A percentile compares a stretch with the other conserved stretches of the same genome.
These are phyloP conservation scores for Rhodotorula paludigena DNA, from an alignment of 768 basidiomycete genomes.

Conservation along the genomic window DNA sequence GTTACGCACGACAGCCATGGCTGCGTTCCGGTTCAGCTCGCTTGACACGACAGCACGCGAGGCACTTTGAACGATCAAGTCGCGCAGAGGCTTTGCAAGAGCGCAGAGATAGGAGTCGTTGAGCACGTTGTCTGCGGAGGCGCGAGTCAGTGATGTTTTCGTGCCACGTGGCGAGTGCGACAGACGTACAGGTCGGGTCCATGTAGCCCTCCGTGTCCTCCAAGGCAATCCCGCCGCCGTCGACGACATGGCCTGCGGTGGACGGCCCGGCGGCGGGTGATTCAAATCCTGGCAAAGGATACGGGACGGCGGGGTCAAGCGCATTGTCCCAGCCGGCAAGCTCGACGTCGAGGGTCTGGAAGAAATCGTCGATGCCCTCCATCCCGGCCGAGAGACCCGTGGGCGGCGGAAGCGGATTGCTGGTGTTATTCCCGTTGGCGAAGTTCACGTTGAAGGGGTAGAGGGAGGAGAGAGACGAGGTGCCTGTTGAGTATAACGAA, in stretches of 20 bases:
- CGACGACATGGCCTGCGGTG: neutral
- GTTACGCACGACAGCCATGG: neutral
- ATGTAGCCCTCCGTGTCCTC: neutral
- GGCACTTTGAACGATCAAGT: slow-evolving; percentile 9
- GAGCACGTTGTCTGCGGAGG: slow-evolving; percentile 5
- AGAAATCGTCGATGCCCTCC: slow-evolving; percentile 3
- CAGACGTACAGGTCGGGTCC: neutral
- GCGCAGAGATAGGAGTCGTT: slow-evolving; percentile 25
- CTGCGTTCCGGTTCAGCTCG: neutral
- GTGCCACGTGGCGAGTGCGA: no score
- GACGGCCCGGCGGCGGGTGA: no score
- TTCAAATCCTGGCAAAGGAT: no score
- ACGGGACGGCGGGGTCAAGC: no score
- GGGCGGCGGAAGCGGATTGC: neutral
- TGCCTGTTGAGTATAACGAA: neutral
- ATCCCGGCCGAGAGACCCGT: neutral
- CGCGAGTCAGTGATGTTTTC: no score
- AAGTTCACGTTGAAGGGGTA: neutral
- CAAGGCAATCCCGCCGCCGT: neutral
- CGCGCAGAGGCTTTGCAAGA: slow-evolving; percentile 18
- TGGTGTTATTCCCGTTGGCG: neutral
- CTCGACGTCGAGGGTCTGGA: neutral
- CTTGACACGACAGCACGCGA: slow-evolving; percentile 10
- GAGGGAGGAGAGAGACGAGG: neutral
- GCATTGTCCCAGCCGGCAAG: neutral